A percentile compares a stretch with the other conserved stretches of the same genome.
These are phyloP conservation scores for Calonectria ilicicola DNA, from an alignment of 2,329 filamentous ascomycete genomes.

Conservation along the genomic window DNA sequence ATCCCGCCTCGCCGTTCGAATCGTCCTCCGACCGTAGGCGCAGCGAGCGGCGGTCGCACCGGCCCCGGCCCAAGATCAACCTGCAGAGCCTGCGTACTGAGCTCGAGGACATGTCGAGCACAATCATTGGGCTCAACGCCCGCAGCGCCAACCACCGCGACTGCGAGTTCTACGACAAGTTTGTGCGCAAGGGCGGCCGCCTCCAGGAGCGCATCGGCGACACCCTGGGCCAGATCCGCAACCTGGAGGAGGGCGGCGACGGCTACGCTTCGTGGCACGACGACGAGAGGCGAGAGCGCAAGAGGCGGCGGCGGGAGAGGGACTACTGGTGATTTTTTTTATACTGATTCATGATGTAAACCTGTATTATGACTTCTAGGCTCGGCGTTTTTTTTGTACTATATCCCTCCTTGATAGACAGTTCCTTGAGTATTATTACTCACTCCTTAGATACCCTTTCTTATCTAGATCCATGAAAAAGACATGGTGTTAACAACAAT, in stretches of 20 bases:
- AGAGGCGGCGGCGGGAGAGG: constrained; percentile 21
- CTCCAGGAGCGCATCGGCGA: constrained; percentile 41
- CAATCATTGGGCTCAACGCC: constrained; percentile 40
- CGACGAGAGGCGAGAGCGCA: constrained; percentile 19
- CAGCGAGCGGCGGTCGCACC: neutral
- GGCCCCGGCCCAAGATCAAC: constrained; percentile 23
- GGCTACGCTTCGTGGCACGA: neutral
- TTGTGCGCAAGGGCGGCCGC: constrained; percentile 39
- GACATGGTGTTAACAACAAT: neutral
- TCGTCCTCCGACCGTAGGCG: constrained; percentile 4
- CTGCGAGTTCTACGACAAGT: constrained; percentile 42
- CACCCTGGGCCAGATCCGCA: constrained; percentile 39
- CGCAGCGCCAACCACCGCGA: constrained; percentile 36
- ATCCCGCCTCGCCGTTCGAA: neutral
- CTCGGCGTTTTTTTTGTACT: neutral
- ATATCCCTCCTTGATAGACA: neutral
- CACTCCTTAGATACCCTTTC: neutral
- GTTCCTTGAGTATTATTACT: neutral
- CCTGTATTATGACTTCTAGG: neutral
- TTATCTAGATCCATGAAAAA: neutral
- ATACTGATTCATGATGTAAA: neutral
- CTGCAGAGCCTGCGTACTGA: constrained; percentile 39
- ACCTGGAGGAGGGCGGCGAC: constrained; percentile 30
- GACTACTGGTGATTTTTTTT: constrained; percentile 7
- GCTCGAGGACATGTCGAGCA: constrained; percentile 42